A percentile compares a stretch with the other conserved stretches of the same genome.
Evolutionary conservation across 305 asterid species (phyloP).

Genomic region (Solanum hybrid): DNA sequence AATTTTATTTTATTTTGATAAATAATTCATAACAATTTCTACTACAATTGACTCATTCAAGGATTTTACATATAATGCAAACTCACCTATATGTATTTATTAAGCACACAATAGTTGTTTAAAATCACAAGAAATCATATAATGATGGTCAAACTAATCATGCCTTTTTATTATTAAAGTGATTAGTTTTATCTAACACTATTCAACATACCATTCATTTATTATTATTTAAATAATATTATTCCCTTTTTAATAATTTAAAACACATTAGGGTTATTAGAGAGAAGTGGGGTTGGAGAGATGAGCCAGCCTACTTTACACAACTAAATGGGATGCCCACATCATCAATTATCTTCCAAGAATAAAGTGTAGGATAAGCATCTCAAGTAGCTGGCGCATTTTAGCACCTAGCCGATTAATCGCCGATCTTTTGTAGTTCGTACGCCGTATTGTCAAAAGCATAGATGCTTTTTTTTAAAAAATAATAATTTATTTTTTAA

Average conservation of each 20-base stretch:
- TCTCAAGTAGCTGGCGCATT: constrained; percentile 18
- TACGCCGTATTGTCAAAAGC: constrained; percentile 5
- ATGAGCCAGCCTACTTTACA: neutral
- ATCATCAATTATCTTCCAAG: constrained; percentile 4
- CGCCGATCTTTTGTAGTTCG: neutral
- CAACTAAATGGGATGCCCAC: constrained; percentile 14
- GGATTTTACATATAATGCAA: neutral
- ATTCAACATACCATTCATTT: neutral
- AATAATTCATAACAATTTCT: neutral
- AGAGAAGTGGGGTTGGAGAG: neutral
- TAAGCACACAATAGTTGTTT: constrained; percentile 10
- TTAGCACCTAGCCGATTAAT: constrained; percentile 21
- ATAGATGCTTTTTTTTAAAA: neutral
- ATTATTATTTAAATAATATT: neutral
- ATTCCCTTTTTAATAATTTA: neutral
- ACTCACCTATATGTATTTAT: neutral
- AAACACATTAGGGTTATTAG: neutral
- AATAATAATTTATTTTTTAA: neutral
- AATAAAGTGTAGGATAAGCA: constrained; percentile 14
- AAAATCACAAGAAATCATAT: neutral
- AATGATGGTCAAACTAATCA: constrained; percentile 13
- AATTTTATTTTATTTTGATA: neutral
- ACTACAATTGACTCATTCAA: neutral
- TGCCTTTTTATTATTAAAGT: neutral
- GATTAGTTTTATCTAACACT: constrained; percentile 10